Evolutionary conservation across 2,329 filamentous ascomycete genomes (phyloP).

Genomic region (Colletotrichum phormii): DNA sequence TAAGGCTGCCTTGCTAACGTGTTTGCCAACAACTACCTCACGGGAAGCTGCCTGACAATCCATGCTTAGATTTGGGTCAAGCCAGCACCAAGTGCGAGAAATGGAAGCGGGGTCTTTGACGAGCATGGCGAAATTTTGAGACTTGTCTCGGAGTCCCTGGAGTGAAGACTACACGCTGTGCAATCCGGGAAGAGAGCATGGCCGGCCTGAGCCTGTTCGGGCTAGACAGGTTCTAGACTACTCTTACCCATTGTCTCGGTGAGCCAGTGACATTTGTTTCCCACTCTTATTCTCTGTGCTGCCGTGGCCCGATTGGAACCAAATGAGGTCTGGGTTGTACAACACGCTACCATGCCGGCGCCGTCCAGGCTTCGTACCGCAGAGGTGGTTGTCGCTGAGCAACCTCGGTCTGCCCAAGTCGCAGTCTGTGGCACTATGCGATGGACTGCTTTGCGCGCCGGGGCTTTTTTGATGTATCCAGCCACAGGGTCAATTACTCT

Average conservation of each 20-base stretch:
- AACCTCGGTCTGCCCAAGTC: conserved; percentile 1
- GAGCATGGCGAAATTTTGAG: background rate
- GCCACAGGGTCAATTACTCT: background rate
- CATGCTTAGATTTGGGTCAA: no score
- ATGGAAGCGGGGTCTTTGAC: no score
- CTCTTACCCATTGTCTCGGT: background rate
- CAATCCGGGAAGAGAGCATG: background rate
- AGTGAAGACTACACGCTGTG: background rate
- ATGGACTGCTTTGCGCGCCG: background rate
- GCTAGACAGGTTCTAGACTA: background rate
- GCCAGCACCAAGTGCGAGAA: no score
- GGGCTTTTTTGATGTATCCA: background rate
- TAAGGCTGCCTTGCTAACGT: no score
- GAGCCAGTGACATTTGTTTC: conserved; percentile 3
- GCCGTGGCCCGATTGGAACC: background rate
- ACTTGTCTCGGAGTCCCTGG: conserved; percentile 16
- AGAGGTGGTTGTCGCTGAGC: conserved; percentile 11
- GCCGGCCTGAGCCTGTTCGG: conserved; percentile 1
- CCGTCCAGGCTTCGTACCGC: background rate
- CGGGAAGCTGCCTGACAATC: no score
- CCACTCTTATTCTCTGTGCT: background rate
- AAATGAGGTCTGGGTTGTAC: background rate
- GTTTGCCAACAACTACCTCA: no score
- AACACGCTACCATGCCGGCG: background rate
- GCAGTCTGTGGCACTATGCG: conserved; percentile 14